Evolutionary conservation across 768 basidiomycete genomes (phyloP).

Genomic region (Trichaptum fuscoviolaceum): DNA sequence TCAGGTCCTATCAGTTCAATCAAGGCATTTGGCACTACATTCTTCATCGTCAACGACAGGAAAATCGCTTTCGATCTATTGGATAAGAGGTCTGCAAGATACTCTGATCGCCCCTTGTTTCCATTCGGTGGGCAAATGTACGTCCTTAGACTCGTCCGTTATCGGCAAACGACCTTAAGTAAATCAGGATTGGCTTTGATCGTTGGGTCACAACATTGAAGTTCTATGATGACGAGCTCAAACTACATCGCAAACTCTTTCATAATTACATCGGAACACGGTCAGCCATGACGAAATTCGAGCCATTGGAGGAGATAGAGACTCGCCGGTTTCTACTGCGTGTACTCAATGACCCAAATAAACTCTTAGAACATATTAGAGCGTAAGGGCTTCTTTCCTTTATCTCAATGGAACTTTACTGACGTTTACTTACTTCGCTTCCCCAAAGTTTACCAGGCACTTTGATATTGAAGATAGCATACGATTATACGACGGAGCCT

Average conservation of each 20-base stretch:
- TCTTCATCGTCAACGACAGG: conserved; percentile 15
- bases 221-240: too few relatives aligned
- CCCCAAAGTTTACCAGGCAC: too few relatives aligned
- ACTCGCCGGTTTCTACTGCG: conserved; percentile 40
- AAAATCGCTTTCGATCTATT: conserved; percentile 11
- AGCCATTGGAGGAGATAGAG: conserved; percentile 34
- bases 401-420: too few relatives aligned
- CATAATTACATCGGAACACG: conserved; percentile 37
- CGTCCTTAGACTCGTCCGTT: background rate
- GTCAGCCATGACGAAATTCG: conserved; percentile 29
- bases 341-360: conserved; percentile 31
- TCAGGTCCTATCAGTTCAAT: too few relatives aligned
- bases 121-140: conserved; percentile 19
- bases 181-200: too few relatives aligned
- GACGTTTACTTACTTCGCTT: too few relatives aligned
- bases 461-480: too few relatives aligned
- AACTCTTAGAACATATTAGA: conserved; percentile 34
- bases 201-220: too few relatives aligned
- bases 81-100: conserved; percentile 12
- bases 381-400: conserved; percentile 22
- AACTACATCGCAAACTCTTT: conserved; percentile 23
- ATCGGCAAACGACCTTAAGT: background rate
- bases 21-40: conserved; percentile 14
- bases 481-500: too few relatives aligned
- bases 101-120: conserved; percentile 12